These are phyloP conservation scores for Dioszegia crocea DNA, from an alignment of 768 basidiomycete genomes.

Conservation along the genomic window DNA sequence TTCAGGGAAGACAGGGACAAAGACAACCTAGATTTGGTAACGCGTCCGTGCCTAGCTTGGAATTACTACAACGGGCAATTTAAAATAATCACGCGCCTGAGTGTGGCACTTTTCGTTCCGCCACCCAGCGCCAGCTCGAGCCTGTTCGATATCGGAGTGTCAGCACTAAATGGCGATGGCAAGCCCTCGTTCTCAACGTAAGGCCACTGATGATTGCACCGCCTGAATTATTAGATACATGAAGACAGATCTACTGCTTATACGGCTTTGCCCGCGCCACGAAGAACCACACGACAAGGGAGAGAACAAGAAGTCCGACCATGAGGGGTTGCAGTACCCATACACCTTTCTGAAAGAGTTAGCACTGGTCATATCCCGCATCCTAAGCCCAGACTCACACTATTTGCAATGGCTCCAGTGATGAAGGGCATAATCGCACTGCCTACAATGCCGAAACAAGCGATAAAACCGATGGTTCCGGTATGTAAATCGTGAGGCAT, in stretches of 20 bases:
- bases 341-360: conserved; percentile 26
- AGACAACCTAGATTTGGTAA: neutral
- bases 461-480: conserved; percentile 54
- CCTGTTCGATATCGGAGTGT: no score
- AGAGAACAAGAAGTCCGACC: conserved; percentile 25
- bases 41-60: neutral
- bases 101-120: neutral
- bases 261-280: conserved; percentile 11
- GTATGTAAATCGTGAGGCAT: conserved; percentile 68
- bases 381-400: conserved; percentile 10
- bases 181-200: no score
- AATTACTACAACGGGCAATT: neutral
- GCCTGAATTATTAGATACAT: neutral
- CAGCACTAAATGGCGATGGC: no score
- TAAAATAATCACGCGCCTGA: no score
- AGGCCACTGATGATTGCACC: no score
- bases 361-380: neutral
- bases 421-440: conserved; percentile 51
- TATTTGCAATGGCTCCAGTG: conserved; percentile 33
- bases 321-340: conserved; percentile 40
- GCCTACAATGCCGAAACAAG: conserved; percentile 48
- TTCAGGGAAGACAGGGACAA: neutral
- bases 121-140: no score
- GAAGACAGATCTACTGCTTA: neutral
- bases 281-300: conserved; percentile 35